Evolutionary conservation across 2,329 filamentous ascomycete genomes (phyloP).

Genomic region (Xylariaceae sp.): DNA sequence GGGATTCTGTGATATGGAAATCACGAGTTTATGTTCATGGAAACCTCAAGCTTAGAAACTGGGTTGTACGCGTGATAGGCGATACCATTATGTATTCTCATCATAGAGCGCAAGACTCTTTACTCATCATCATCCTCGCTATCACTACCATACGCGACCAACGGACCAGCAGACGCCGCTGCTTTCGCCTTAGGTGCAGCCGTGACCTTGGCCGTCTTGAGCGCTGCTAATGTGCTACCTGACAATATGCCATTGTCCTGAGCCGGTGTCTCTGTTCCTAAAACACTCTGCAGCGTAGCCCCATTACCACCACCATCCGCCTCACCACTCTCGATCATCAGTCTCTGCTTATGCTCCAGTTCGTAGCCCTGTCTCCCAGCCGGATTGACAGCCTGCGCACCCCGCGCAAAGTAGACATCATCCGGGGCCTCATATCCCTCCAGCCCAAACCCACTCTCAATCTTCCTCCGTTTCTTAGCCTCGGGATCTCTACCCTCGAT

Average conservation of each 20-base stretch:
- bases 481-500: slow-evolving; percentile 89
- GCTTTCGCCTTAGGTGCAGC: slow-evolving; percentile 55
- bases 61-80: slow-evolving; percentile 14
- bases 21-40: neutral
- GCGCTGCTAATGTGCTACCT: slow-evolving; percentile 73
- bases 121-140: slow-evolving; percentile 61
- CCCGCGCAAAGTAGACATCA: slow-evolving; percentile 85
- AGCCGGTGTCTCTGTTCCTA: slow-evolving; percentile 35
- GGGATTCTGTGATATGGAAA: neutral
- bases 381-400: slow-evolving; percentile 65
- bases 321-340: slow-evolving; percentile 58
- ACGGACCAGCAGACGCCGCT: slow-evolving; percentile 58
- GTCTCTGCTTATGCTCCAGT: slow-evolving; percentile 58
- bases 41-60: neutral
- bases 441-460: slow-evolving; percentile 85
- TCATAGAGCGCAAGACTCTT: neutral
- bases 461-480: slow-evolving; percentile 80
- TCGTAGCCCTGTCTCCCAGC: slow-evolving; percentile 58
- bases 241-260: slow-evolving; percentile 70
- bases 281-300: slow-evolving; percentile 39
- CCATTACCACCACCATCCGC: slow-evolving; percentile 41
- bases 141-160: slow-evolving; percentile 89
- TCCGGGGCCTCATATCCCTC: slow-evolving; percentile 93
- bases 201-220: slow-evolving; percentile 59
- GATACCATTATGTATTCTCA: slow-evolving; percentile 13